Base-by-base conservation (phyloP, 1,284 basidiomycete genomes). In the Sporisorium graminicola region DNA sequence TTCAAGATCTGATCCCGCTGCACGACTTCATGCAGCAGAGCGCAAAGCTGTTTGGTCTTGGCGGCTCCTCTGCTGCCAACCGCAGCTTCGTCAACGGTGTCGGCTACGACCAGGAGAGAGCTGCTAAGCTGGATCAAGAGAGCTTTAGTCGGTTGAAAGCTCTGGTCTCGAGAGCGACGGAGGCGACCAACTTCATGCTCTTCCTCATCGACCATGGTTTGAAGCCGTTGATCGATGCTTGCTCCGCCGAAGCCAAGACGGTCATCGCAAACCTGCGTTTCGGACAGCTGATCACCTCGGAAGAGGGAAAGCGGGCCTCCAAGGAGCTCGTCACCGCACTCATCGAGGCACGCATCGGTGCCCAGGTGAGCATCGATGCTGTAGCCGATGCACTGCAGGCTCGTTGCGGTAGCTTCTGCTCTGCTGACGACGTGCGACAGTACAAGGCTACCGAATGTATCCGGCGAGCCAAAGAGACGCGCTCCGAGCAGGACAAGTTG, bases 401-500 rank as follows among this genome's bases (percentile, higher is more conserved):
- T 82, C 90, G 94, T 82, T 99, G 97, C 82, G 95, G 95, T 0
- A 94, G 94, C 20, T 99, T 99, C 89, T 98, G 95, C 86, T 95
- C 94, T 80, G 92, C 96, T 0, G 97, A 98, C 82, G 97, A 99
- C 87, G 97, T 99, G 47, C 93, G 98, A 88, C 88, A 98, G 54
- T 98, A 99, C 89, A 99, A 99, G 92, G 96, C 96, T 1, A 92
- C 94, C 83, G 97, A 99, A 87, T 94, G 92, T 78, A 90, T 98
- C 49, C 92, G 94, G 8, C 92, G 93, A 79, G 95, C 97, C 26
- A 91, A 92, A 52, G 94, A 95, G 84, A 91, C 92, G 16, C 88
- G 90, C 54, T 92, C 91, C 81, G 56, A 89, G 91, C 77, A 74
- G 42, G 57, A 67, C 26, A 56, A 66, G 53, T 46, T 51, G 42